Base-by-base conservation (phyloP, 2,329 filamentous ascomycete genomes). In the Kalmusia sp. region DNA sequence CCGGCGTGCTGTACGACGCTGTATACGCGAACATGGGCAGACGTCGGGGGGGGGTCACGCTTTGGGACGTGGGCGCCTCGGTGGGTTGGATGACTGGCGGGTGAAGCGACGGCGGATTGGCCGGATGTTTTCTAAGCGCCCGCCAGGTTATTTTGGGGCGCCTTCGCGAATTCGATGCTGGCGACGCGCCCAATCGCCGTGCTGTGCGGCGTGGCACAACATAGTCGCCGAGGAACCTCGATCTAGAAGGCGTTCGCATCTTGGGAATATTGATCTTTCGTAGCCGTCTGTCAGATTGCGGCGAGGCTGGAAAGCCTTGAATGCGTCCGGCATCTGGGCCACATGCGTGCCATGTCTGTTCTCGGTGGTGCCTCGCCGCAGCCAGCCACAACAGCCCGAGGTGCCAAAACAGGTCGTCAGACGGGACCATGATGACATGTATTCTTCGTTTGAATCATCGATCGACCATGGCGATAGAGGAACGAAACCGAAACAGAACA, bases 121-220 rank as follows among this genome's bases (percentile, higher is more conserved):
- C 51, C 59, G 60, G 58, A 64, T 52, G 49, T 49, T 27, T 51
- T 69, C 56, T 65, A 71, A 70, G 66, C 69, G 69, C 70, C 67
- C 59, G 61, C 63, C 46, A 56, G 58, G 57, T 57, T 72, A 70
- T 68, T 70, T 64, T 53, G 43, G 62, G 68, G 7, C 63, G 56
- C 59, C 44, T n/a, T 35, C 33, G 22, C 43, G 15, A 46, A 33
- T 59, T 58, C 55, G 49, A 55, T 58, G 52, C 57, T 57, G 54
- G 49, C 38, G 5, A 8, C 15, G 35, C 28, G 55, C 46, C 70
- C 70, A 73, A 73, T 73, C 37, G 53, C 33, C 6, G 17, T 33
- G 54, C 59, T 11, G 41, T 30, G 58, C 43, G 28, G 46, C 44
- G 39, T 62, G 57, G 41, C 58, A 69, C 69, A 48, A 58, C 65